Percentiles rank a stretch among this genome's conserved stretches.
Conservation (phyloP, 179 eudicot species). For the Patellifolia procumbens region DNA sequence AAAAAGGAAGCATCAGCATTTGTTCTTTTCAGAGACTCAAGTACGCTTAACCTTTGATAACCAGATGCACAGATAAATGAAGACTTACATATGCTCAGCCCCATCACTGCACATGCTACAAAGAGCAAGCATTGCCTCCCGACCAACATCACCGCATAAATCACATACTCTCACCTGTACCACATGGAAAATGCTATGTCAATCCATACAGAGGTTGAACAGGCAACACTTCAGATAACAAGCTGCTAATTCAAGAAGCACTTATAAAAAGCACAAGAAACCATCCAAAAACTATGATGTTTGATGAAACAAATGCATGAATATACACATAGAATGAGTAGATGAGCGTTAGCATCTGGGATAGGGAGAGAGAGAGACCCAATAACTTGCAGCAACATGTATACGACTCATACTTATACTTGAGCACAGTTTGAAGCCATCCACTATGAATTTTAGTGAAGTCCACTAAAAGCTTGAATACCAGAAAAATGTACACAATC, state of each 20-base stretch:
- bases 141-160: conserved; percentile 53
- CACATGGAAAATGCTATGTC: conserved; percentile 15
- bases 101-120: conserved; percentile 54
- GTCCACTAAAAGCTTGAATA: not conserved
- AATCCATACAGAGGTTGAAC: conserved; percentile 1
- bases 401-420: not conserved
- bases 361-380: not conserved
- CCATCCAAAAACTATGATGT: conserved; percentile 4
- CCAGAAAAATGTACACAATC: conserved; percentile 4
- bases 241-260: not conserved
- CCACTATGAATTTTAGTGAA: not conserved
- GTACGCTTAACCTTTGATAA: not conserved
- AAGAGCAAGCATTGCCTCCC: conserved; percentile 45
- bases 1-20: conserved; percentile 6
- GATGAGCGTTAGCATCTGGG: not conserved
- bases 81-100: conserved; percentile 52
- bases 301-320: not conserved
- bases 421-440: not conserved
- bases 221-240: not conserved
- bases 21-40: not conserved
- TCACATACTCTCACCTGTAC: conserved; percentile 45
- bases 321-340: not conserved
- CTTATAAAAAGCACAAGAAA: not conserved
- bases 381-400: not conserved
- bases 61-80: not conserved